Evolutionary conservation across 108 stramenopile species (phyloP), one percentile per base, ranked within the genome.

Genomic region (Schizochytrium sp.): DNA sequence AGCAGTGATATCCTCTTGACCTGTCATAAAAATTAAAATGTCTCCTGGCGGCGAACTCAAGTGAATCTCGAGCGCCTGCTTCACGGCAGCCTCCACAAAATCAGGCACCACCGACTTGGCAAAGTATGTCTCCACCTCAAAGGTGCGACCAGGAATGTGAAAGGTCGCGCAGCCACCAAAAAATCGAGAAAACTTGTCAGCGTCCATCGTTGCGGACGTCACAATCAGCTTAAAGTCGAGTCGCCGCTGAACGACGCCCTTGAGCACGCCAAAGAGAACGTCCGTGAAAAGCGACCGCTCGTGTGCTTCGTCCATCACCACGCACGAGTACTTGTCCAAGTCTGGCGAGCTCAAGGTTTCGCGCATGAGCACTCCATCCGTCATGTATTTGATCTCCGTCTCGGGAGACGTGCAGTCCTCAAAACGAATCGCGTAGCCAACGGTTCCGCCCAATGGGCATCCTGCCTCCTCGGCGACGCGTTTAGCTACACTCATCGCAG

Each of bases 291-390:
- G 90, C 58, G 92, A 93, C 28, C 98, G 91, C 91, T 99, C 99
- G 91, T 99, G 99, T 0, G 98, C 98, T 91, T 99, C 99, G 90
- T 99, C 99, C 98, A 99, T 98, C 57, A 99, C 95, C 21, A 97
- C 88, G 43, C 95, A 95, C 45, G 94, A 91, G 92, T 99, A 99
- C 89, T 94, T 95, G 89, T 98, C 98, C 88, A 99, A 91, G 91
- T 97, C 97, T 5, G 97, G 95, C 91, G 97, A 97, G 44, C 96
- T 95, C 57, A 99, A 92, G 23, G 96, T 95, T 92, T 99, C 99
- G 57, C 99, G 92, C 43, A 99, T 89, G 88, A 99, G 91, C 0
- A 99, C 98, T 41, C 99, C 99, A 91, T 99, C 99, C 5, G 97
- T 98, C 97, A 98, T 96, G 90, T 97, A 98, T 89, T 98, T 98